Base-by-base conservation (phyloP, 768 basidiomycete genomes). In the Amanita molliuscula region DNA sequence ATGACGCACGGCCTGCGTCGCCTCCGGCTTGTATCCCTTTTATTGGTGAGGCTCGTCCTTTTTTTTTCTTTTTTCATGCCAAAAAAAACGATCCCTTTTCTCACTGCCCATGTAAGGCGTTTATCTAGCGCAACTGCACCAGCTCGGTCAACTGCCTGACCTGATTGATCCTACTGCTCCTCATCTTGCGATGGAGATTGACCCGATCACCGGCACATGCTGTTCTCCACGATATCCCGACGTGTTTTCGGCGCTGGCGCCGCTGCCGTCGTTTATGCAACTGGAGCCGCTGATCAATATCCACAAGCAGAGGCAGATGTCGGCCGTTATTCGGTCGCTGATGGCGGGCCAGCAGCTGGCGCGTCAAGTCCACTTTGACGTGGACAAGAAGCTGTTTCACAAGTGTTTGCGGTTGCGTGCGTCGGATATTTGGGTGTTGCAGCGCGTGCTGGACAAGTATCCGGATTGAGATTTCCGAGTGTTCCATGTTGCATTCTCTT, bases 271-370 rank as follows among this genome's bases (percentile, higher is more conserved):
- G 1, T 76, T 77, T n/a, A 87, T 90, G 72, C 78, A 82, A 53
- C 75, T 92, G 25, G 88, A 91, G 58, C 88, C 89, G 3, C 65
- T 92, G 51, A 88, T 92, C 67, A 92, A 90, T 60, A 83, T 92
- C 5, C 87, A 91, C 65, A 91, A 92, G 65, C 89, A 92, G 61
- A 79, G 89, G 31, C 67, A 83, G 56, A 85, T 88, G 47, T 87
- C 89, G 8, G 77, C 76, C 13, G 82, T 88, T 36, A 86, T 91
- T 67, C 88, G 89, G 62, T 75, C 78, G 6, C 67, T 91, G 48
- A 86, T 91, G 6, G 80, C 83, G 8, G 86, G 87, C 2, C 89
- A 91, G 60, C 89, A 91, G 58, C 75, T 89, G 8, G 85, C 89
- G 2, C 80, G 82, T 51, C 77, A 77, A 23, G 73, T 88, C 25